Conservation (phyloP, 345 rosid genomes). For the Citrus medica region DNA sequence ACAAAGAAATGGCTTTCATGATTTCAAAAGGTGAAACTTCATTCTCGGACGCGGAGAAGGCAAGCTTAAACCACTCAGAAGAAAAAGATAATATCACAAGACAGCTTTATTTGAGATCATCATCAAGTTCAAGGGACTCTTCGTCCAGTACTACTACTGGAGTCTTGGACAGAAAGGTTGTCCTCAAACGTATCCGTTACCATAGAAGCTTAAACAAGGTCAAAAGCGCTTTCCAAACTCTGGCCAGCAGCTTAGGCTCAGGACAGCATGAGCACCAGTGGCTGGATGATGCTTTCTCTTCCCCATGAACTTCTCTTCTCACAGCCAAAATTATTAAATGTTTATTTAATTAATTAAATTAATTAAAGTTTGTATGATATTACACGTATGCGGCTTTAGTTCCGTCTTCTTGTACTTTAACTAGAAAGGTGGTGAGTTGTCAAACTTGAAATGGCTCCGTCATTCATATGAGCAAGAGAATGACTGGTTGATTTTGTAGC, state of each 20-base stretch:
- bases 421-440: no score
- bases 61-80: slow-evolving; percentile 5
- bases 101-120: slow-evolving; percentile 38
- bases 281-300: slow-evolving; percentile 39
- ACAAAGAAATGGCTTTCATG: slow-evolving; percentile 25
- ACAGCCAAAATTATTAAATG: background rate
- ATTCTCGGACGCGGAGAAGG: slow-evolving; percentile 8
- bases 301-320: slow-evolving; percentile 6
- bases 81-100: slow-evolving; percentile 21
- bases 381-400: no score
- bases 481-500: no score
- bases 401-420: no score
- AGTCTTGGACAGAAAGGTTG: slow-evolving; percentile 27
- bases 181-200: slow-evolving; percentile 48
- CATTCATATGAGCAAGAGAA: no score
- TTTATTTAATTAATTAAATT: no score
- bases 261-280: slow-evolving; percentile 15
- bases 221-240: slow-evolving; percentile 27
- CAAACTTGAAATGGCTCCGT: no score
- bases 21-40: slow-evolving; percentile 16
- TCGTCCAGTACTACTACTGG: background rate
- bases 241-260: slow-evolving; percentile 19
- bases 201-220: slow-evolving; percentile 32
- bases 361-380: background rate
- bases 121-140: slow-evolving; percentile 14